Base-by-base conservation (phyloP, 345 rosid genomes). In the Euphorbia pulcherrima region DNA sequence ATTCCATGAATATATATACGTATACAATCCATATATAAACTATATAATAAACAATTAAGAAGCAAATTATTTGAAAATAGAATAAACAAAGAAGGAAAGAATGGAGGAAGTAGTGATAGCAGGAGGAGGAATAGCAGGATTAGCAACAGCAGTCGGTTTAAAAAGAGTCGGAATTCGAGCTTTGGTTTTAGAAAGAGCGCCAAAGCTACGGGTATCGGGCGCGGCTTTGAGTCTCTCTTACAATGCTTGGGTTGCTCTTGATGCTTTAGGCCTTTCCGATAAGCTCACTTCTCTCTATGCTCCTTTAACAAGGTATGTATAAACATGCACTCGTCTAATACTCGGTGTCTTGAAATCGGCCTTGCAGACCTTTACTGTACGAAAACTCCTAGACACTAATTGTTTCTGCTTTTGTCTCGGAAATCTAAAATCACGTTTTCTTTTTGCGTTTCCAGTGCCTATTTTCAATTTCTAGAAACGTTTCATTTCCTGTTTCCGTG, bases 161-260 rank as follows among this genome's bases (percentile, higher is more conserved):
- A 66, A 73, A 40, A 72, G 69, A 66, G 75, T 75, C 0, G 77
- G 83, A 5, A 44, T 77, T 39, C 17, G 50, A 56, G 64, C 78
- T 10, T 20, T 77, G 52, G 75, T 79, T 9, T 41, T 83, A 2
- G 80, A 81, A 68, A 77, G 60, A 61, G 39, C 75, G 0, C 44
- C 71, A 0, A 65, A 39, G 41, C 62, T 79, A 8, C 60, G 82
- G 47, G 14, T 68, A 65, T 69, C 83, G 0, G 82, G 87, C 2
- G 63, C 79, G 0, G 85, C 74, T 5, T 13, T 84, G 1, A 55
- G 46, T 8, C 77, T 81, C 7, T 40, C 14, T 23, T 74, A 79
- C 0, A 81, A 81, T 37, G 82, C 78, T 1, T 81, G 83, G 87
- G 64, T 65, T 14, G 83, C 81, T 0, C 80, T 84, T n/a, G 79